Conservation (phyloP, 2,329 filamentous ascomycete genomes). For the Sordariomycetes sp. region DNA sequence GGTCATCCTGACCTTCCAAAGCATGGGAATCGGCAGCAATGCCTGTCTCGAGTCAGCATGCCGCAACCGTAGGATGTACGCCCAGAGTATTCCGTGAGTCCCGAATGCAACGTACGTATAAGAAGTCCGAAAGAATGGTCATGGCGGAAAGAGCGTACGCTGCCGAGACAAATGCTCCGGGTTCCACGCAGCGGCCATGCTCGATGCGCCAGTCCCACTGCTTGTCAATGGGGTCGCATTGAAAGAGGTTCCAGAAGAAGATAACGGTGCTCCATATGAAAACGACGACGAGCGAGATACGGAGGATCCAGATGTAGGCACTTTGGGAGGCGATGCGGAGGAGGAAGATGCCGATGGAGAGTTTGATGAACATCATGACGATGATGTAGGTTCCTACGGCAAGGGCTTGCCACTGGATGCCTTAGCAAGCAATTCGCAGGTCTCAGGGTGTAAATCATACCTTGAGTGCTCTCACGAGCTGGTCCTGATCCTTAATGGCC, state of each 20-base stretch:
- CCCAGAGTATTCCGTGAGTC: too few species aligned
- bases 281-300: slow-evolving; percentile 34
- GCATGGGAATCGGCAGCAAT: slow-evolving; percentile 42
- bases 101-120: slow-evolving; percentile 34
- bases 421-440: background rate
- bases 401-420: slow-evolving; percentile 37
- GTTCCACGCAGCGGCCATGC: slow-evolving; percentile 29
- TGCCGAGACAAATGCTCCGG: slow-evolving; percentile 32
- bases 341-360: slow-evolving; percentile 44
- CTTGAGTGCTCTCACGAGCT: slow-evolving; percentile 35
- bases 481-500: slow-evolving; percentile 26
- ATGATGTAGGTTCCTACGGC: slow-evolving; percentile 39
- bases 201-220: slow-evolving; percentile 45
- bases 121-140: slow-evolving; percentile 44
- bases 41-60: slow-evolving; percentile 21
- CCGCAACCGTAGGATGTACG: too few species aligned
- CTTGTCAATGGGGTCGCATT: slow-evolving; percentile 38
- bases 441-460: slow-evolving; percentile 15
- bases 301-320: slow-evolving; percentile 38
- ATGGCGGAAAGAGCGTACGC: slow-evolving; percentile 43
- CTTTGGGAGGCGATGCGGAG: slow-evolving; percentile 35
- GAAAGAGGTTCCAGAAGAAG: slow-evolving; percentile 43
- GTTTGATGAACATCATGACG: slow-evolving; percentile 48
- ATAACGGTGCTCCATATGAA: slow-evolving; percentile 34
- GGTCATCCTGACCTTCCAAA: slow-evolving; percentile 46